phyloP scores from a whole-genome alignment of 129 eudicot species.

The Flaveria ramosissima region DNA sequence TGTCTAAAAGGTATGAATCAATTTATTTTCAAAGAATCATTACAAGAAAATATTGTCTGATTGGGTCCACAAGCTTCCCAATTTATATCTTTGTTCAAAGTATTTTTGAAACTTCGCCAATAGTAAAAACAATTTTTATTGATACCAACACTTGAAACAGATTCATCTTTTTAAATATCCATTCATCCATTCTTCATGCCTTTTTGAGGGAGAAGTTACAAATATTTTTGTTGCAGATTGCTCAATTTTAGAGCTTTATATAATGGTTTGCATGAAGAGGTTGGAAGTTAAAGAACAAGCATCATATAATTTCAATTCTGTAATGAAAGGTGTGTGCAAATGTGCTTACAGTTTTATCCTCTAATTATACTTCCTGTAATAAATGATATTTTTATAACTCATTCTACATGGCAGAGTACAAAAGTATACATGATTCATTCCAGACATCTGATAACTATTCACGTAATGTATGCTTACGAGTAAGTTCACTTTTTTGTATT shows the following conservation, averaged over 20 bases:
- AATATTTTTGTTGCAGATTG: constrained; percentile 61
- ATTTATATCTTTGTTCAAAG: neutral
- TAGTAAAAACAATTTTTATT: neutral
- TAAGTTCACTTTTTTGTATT: constrained; percentile 27
- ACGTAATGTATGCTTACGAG: constrained; percentile 80
- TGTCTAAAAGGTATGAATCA: constrained; percentile 60
- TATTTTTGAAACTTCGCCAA: neutral
- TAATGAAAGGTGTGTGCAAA: constrained; percentile 74
- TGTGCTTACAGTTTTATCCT: neutral
- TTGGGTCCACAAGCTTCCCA: constrained; percentile 5
- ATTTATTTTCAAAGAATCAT: neutral
- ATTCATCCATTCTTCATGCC: neutral
- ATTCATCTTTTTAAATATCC: neutral
- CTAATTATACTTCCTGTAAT: neutral
- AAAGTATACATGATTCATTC: constrained; percentile 62
- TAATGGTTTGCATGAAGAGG: constrained; percentile 91
- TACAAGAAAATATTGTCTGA: neutral
- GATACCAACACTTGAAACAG: neutral
- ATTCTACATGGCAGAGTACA: constrained; percentile 63
- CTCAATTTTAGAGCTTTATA: constrained; percentile 77
- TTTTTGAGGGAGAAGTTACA: neutral
- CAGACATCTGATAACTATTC: constrained; percentile 73
- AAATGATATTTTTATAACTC: neutral
- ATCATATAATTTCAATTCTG: constrained; percentile 70
- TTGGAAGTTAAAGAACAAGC: constrained; percentile 79